Conservation (phyloP, 2,329 filamentous ascomycete species). For the Talaromyces verruculosus region DNA sequence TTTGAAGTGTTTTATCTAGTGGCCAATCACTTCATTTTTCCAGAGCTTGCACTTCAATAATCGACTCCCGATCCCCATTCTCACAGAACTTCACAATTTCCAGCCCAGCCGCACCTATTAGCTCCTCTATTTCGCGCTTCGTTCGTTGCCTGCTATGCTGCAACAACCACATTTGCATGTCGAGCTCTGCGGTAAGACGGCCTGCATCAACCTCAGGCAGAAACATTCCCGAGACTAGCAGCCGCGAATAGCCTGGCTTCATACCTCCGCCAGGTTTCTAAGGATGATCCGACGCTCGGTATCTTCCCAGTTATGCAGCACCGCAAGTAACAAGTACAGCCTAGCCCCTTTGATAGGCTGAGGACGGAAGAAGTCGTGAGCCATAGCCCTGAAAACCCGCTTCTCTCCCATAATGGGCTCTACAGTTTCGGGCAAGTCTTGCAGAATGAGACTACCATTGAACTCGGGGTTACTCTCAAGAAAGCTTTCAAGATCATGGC, state of each 20-base stretch:
- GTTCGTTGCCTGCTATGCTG: background rate
- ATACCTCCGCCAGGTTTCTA: background rate
- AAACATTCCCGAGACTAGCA: background rate
- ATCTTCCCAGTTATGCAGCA: background rate
- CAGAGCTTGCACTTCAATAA: background rate
- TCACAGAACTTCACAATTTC: background rate
- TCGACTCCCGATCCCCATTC: background rate
- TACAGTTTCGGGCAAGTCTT: background rate
- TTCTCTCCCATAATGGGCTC: background rate
- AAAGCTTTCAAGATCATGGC: background rate
- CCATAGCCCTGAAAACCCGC: background rate
- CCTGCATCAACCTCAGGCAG: background rate
- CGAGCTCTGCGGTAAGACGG: background rate
- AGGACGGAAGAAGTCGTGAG: background rate
- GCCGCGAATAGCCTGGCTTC: background rate
- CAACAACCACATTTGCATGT: conserved; percentile 13
- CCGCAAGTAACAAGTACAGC: background rate
- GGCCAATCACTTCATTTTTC: background rate
- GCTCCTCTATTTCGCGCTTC: background rate
- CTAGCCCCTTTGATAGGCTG: background rate
- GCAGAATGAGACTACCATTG: background rate
- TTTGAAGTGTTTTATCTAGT: background rate
- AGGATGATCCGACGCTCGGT: background rate
- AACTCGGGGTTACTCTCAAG: background rate
- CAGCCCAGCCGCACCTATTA: background rate